Conservation (phyloP, 768 basidiomycete genomes). For the Phallus indusiatus region DNA sequence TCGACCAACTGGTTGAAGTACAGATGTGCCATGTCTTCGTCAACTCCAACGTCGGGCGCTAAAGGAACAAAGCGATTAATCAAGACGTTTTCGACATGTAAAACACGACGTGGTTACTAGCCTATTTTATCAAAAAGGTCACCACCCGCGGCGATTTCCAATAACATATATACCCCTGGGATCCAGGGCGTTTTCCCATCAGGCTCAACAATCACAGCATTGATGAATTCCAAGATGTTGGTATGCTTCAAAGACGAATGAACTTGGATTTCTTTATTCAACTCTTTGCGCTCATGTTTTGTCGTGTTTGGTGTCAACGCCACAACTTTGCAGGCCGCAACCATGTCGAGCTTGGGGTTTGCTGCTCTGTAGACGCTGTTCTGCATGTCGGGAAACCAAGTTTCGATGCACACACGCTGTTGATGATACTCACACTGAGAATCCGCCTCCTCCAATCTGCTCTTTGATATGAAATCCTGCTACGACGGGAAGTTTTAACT, state of each 20-base stretch:
- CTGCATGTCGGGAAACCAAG: neutral
- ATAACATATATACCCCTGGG: slow-evolving; percentile 83
- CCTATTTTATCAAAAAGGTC: slow-evolving; percentile 99
- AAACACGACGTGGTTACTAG: slow-evolving; percentile 27
- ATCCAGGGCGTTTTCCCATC: slow-evolving; percentile 35
- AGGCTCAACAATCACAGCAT: slow-evolving; percentile 63
- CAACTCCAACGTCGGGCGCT: slow-evolving; percentile 88
- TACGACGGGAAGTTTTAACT: slow-evolving; percentile 3
- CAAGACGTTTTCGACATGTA: neutral
- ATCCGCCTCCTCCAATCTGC: slow-evolving; percentile 81
- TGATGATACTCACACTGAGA: slow-evolving; percentile 55
- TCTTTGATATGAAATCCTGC: slow-evolving; percentile 53
- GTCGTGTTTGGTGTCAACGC: slow-evolving; percentile 52
- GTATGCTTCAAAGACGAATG: slow-evolving; percentile 70
- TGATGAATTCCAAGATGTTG: slow-evolving; percentile 78
- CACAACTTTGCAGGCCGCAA: slow-evolving; percentile 86
- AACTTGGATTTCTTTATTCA: slow-evolving; percentile 90
- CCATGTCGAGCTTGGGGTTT: slow-evolving; percentile 49
- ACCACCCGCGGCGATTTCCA: slow-evolving; percentile 89
- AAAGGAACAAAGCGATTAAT: neutral
- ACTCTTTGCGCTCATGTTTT: slow-evolving; percentile 60
- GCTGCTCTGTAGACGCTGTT: slow-evolving; percentile 74
- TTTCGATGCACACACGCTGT: neutral
- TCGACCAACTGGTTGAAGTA: slow-evolving; percentile 82
- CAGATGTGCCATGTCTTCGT: slow-evolving; percentile 78